Evolutionary conservation across 805 yeast genomes (phyloP).

Genomic region (Limtongia smithiae): DNA sequence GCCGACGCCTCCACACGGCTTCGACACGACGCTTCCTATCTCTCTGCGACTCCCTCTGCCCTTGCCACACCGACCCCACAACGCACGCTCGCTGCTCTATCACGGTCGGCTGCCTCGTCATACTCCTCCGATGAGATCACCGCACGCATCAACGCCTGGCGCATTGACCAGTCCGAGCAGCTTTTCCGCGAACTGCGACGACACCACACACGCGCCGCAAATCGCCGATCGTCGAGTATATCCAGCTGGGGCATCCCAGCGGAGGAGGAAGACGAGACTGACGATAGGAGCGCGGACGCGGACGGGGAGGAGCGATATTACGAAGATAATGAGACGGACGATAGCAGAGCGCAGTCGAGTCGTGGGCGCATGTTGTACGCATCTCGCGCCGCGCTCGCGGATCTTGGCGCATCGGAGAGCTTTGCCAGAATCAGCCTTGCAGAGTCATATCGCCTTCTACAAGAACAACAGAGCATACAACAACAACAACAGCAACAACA

Average conservation of each 20-base stretch:
- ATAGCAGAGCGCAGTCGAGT: neutral
- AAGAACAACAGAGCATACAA: neutral
- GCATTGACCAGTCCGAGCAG: constrained; percentile 40
- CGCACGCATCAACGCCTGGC: constrained; percentile 43
- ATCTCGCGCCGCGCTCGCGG: too few relatives aligned
- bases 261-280: constrained; percentile 17
- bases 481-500: neutral
- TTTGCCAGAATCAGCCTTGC: neutral
- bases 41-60: constrained; percentile 21
- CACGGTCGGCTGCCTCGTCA: constrained; percentile 8
- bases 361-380: too few relatives aligned
- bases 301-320: neutral
- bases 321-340: neutral
- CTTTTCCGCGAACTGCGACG: constrained; percentile 34
- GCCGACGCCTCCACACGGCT: constrained; percentile 22
- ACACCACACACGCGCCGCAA: constrained; percentile 23
- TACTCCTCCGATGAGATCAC: constrained; percentile 33
- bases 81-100: constrained; percentile 2
- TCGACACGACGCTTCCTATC: constrained; percentile 30
- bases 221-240: constrained; percentile 4
- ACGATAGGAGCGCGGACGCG: neutral
- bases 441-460: neutral
- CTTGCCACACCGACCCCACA: constrained; percentile 5
- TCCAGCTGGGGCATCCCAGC: constrained; percentile 20
- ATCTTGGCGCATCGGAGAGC: too few relatives aligned